Evolutionary conservation across 2,329 filamentous ascomycete species (phyloP), one percentile per base, ranked within the genome.

Genomic region (Talaromyces sp.): DNA sequence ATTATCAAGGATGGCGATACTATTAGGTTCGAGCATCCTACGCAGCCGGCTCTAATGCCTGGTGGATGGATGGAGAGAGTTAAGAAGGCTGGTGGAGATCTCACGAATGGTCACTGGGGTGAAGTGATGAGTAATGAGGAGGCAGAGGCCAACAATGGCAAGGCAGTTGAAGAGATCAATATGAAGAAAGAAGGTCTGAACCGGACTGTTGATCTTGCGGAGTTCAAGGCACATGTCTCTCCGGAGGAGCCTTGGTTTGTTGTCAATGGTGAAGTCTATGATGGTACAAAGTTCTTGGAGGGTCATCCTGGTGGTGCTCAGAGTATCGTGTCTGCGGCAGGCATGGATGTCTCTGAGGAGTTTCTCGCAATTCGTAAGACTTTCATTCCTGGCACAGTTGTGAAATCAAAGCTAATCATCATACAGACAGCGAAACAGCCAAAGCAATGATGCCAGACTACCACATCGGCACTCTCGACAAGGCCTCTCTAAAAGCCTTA

Each of bases 41-140:
- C 92, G 2, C 90, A 93, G 68, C 91, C 93, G 6, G 88, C 89
- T 0, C 77, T 92, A 43, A 88, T 89, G 69, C 84, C 90, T 0
- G 91, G 91, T 15, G 93, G 93, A 0, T 97, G 93, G 93, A 97
- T 97, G 93, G 92, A 96, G 72, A 84, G 89, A 17, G 89, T 95
- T 27, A 97, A 96, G 77, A 92, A 91, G 69, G 82, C 84, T 0
- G 93, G 93, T 1, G 92, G 92, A 0, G 88, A 96, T 72, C 80
- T 97, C 19, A 82, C 84, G 6, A 96, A 96, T 70, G 91, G 91
- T 0, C 89, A 88, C 72, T 97, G 93, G 92, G 93, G 93, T 7
- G 92, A 96, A 74, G 87, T 82, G 67, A 76, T 87, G 43, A 60
- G 8, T 25, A 51, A 59, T 53, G 82, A 83, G 2, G 75, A 78